Base-by-base conservation (phyloP, 768 basidiomycete genomes). In the Trametes cingulata region DNA sequence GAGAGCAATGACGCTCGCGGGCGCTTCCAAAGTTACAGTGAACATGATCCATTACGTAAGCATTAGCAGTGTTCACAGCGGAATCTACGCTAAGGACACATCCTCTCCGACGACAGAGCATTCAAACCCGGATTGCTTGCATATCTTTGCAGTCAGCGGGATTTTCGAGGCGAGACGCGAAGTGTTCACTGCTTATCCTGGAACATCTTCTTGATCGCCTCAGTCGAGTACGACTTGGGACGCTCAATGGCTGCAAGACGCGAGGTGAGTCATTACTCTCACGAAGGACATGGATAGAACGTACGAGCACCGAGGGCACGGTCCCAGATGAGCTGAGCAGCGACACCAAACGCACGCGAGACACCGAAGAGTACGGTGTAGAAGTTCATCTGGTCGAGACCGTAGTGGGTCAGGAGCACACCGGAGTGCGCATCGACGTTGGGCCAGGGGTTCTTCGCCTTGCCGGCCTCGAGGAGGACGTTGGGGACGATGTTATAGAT, bases 381-480 rank as follows among this genome's bases (percentile, higher is more conserved):
- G 82, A 91, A 98, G 72, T 93, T 85, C 89, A 95, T 94, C 75
- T 95, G 86, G 63, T 82, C 84, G 56, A 96, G 78, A 49, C 93
- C 93, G 69, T 94, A 95, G 76, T 95, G 79, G 27, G 89, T 88
- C 20, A 95, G 77, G 46, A 95, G 84, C 53, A 85, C 91, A 76
- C 93, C 94, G 15, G 96, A 98, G 80, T 96, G 95, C 50, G 95
- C 93, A 73, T 98, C 95, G 57, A 98, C 95, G 74, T 98, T 98
- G 45, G 95, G 95, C 90, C 90, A 93, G 1, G 91, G 91, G 79
- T 93, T 93, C 83, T 93, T 93, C 17, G 91, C 91, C 75, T 93
- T 93, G 66, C 91, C 91, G 66, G 91, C 91, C 88, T 90, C 87
- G 53, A 96, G 85, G 27, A 98, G 84, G 71, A 98, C 91, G 67